Evolutionary conservation across 78 protist genomes (phyloP).

Genomic region (Dictyostelium brefeldianum): DNA sequence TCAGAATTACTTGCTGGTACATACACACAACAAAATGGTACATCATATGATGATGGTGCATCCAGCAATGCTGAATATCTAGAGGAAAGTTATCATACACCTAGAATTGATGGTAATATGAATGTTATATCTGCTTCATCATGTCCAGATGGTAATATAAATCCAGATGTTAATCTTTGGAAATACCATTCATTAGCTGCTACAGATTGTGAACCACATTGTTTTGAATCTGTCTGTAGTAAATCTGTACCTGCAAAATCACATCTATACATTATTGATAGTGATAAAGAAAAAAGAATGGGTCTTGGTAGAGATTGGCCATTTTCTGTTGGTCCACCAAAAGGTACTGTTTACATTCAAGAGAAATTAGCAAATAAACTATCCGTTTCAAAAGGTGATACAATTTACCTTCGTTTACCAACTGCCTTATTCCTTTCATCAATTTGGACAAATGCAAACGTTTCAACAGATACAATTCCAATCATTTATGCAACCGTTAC

Average conservation of each 20-base stretch:
- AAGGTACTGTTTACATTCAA: conserved; percentile 52
- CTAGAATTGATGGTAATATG: not conserved
- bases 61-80: not conserved
- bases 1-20: conserved; percentile 11
- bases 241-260: not conserved
- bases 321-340: not conserved
- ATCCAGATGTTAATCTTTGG: conserved; percentile 3
- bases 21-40: not conserved
- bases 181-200: not conserved
- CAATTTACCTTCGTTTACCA: not conserved
- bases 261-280: conserved; percentile 39
- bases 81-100: conserved; percentile 40
- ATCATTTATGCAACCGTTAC: not conserved
- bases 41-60: not conserved
- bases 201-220: conserved; percentile 35
- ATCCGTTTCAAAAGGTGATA: conserved; percentile 36
- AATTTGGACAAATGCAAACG: conserved; percentile 20
- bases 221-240: conserved; percentile 38
- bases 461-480: not conserved
- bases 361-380: conserved; percentile 14
- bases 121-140: not conserved
- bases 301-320: conserved; percentile 79
- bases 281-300: conserved; percentile 72
- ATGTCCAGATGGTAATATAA: conserved; percentile 50
- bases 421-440: not conserved